Percentiles rank a stretch among this genome's conserved stretches.
phyloP scores from a whole-genome alignment of 208 protist species.

The Wallacemonas sp. region DNA sequence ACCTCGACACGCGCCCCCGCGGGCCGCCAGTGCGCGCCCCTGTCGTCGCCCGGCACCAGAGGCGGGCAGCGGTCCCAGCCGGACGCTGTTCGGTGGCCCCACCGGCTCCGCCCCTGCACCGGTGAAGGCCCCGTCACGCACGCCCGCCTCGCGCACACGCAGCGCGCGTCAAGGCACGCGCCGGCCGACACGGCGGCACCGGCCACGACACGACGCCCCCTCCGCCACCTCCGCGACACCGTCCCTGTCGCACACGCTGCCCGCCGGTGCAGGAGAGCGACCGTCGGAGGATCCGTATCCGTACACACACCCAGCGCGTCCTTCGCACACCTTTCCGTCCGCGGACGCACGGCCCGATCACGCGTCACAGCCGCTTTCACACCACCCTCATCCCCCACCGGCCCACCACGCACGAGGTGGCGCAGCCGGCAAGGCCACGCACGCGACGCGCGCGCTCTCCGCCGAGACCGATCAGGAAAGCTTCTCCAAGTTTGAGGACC shows the following conservation, averaged over 20 bases:
- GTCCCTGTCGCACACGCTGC: too few species aligned
- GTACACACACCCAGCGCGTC: background rate
- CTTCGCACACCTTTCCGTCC: background rate
- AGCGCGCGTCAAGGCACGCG: too few species aligned
- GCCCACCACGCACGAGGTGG: background rate
- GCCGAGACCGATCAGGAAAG: too few species aligned
- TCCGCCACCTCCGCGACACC: too few species aligned
- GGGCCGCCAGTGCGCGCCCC: too few species aligned
- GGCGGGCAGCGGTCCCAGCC: background rate
- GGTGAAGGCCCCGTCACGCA: too few species aligned
- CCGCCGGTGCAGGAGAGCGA: background rate
- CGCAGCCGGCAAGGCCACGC: background rate
- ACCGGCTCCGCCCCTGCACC: background rate
- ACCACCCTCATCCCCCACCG: background rate
- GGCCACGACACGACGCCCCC: too few species aligned
- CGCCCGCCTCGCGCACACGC: background rate
- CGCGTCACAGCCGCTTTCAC: too few species aligned
- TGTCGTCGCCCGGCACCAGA: background rate
- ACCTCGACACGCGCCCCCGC: too few species aligned
- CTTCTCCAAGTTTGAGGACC: conserved; percentile 1
- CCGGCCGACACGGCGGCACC: too few species aligned
- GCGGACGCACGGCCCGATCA: background rate
- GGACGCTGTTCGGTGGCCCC: background rate
- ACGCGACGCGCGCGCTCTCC: background rate
- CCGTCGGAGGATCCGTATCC: conserved; percentile 13